A percentile compares a stretch with the other conserved stretches of the same genome.
These are phyloP conservation scores for Saccharomycopsis guyanensis DNA, from an alignment of 805 yeast species.

Conservation along the genomic window DNA sequence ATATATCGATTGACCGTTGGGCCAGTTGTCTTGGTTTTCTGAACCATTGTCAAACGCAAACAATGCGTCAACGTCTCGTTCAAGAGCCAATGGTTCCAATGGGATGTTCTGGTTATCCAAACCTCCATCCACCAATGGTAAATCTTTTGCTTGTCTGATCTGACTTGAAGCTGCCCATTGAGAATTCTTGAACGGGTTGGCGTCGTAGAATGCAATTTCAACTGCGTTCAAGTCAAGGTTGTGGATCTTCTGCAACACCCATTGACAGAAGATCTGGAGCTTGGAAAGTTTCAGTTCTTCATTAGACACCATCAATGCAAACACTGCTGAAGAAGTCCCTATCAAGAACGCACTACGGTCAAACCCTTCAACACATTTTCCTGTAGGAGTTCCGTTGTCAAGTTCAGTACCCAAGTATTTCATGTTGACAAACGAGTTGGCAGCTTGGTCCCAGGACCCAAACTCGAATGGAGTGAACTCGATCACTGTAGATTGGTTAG, in stretches of 20 bases:
- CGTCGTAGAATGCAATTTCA: constrained; percentile 63
- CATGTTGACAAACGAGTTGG: constrained; percentile 55
- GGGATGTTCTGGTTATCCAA: constrained; percentile 41
- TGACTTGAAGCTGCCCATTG: constrained; percentile 23
- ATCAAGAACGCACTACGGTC: constrained; percentile 77
- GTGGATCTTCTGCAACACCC: constrained; percentile 36
- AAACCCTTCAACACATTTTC: constrained; percentile 54
- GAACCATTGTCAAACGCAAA: constrained; percentile 48
- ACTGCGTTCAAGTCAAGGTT: constrained; percentile 39
- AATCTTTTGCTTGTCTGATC: constrained; percentile 19
- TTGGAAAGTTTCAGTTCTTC: constrained; percentile 44
- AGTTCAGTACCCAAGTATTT: constrained; percentile 66
- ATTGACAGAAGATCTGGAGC: constrained; percentile 22
- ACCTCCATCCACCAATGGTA: constrained; percentile 39
- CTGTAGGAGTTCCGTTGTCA: constrained; percentile 48
- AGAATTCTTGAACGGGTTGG: constrained; percentile 60
- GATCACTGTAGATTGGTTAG: constrained; percentile 40
- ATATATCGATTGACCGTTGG: constrained; percentile 55
- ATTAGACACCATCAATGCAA: constrained; percentile 52
- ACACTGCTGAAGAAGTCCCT: constrained; percentile 81
- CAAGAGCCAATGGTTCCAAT: constrained; percentile 34
- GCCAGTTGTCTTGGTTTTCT: constrained; percentile 53
- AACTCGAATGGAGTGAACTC: constrained; percentile 52
- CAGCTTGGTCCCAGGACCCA: constrained; percentile 83
- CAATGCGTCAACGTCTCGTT: constrained; percentile 36